These are phyloP conservation scores for Stephanodiscus minutulus DNA, from an alignment of 108 stramenopile genomes.

Conservation along the genomic window DNA sequence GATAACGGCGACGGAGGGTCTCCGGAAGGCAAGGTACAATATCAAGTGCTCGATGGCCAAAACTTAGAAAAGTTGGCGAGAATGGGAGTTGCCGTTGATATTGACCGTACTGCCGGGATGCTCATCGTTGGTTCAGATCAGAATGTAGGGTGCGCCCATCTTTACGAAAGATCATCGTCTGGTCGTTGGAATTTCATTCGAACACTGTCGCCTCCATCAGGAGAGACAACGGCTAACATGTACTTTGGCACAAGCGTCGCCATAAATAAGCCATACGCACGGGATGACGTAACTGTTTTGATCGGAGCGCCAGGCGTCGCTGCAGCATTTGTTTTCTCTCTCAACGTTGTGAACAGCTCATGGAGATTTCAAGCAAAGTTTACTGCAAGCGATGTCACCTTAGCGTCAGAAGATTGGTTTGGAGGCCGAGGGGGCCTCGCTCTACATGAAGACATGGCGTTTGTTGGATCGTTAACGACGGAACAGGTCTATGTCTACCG, in stretches of 20 bases:
- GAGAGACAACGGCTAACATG: conserved; percentile 12
- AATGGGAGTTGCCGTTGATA: conserved; percentile 54
- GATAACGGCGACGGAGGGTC: conserved; percentile 61
- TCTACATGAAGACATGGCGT: conserved; percentile 49
- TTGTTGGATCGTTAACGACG: conserved; percentile 53
- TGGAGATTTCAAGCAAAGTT: conserved; percentile 22
- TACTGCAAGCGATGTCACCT: conserved; percentile 21
- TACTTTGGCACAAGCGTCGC: conserved; percentile 57
- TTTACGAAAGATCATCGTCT: conserved; percentile 42
- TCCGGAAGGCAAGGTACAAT: conserved; percentile 3
- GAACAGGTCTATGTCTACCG: conserved; percentile 59
- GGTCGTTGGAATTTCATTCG: conserved; percentile 38
- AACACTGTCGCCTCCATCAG: conserved; percentile 23
- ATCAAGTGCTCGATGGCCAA: conserved; percentile 33
- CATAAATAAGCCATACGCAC: conserved; percentile 55
- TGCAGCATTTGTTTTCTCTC: conserved; percentile 47
- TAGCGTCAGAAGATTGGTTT: conserved; percentile 40
- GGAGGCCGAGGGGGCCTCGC: conserved; percentile 39
- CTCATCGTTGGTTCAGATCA: conserved; percentile 56
- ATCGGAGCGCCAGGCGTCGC: conserved; percentile 63
- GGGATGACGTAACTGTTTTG: conserved; percentile 53
- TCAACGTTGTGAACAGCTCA: conserved; percentile 5
- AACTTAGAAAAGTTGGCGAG: conserved; percentile 34
- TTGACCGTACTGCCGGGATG: conserved; percentile 42
- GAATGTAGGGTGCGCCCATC: conserved; percentile 56